Conservation (phyloP, 805 yeast genomes). For the Myxozyma sirexii region DNA sequence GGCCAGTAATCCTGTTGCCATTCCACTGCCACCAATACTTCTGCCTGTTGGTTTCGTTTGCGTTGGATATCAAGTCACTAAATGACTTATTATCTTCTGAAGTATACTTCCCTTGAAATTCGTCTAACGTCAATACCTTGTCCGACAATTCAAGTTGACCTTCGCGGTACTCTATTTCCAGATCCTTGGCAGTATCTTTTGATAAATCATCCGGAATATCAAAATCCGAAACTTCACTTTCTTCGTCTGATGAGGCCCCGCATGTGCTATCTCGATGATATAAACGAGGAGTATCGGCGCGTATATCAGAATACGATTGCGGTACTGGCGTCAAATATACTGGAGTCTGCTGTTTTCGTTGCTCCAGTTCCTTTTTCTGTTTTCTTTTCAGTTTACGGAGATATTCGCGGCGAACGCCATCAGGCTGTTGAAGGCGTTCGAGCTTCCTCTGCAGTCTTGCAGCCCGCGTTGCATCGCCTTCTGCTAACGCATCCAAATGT, state of each 20-base stretch:
- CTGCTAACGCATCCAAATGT: slow-evolving; percentile 22
- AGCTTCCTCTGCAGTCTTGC: slow-evolving; percentile 14
- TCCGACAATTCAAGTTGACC: not conserved
- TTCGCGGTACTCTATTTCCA: not conserved
- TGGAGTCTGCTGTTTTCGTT: not conserved
- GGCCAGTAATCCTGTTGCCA: slow-evolving; percentile 20
- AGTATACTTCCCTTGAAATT: slow-evolving; percentile 38
- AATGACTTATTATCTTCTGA: slow-evolving; percentile 42
- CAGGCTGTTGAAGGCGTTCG: slow-evolving; percentile 13
- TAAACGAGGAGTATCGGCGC: slow-evolving; percentile 10
- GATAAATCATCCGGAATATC: not conserved
- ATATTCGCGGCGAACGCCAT: slow-evolving; percentile 17
- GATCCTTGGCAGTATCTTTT: not conserved
- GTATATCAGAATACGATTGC: not conserved
- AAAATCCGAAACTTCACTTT: not conserved
- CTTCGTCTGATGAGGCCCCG: not conserved
- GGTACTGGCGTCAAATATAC: not conserved
- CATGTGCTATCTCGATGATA: no score
- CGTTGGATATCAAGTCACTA: slow-evolving; percentile 34
- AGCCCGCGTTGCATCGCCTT: slow-evolving; percentile 7
- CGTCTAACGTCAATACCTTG: slow-evolving; percentile 23
- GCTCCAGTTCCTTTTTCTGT: not conserved
- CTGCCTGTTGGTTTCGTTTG: slow-evolving; percentile 30
- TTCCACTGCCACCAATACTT: slow-evolving; percentile 37
- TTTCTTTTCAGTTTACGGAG: not conserved